A percentile compares a stretch with the other conserved stretches of the same genome.
Evolutionary conservation across 1,284 basidiomycete genomes (phyloP).

Genomic region (Trichosporon asahii): DNA sequence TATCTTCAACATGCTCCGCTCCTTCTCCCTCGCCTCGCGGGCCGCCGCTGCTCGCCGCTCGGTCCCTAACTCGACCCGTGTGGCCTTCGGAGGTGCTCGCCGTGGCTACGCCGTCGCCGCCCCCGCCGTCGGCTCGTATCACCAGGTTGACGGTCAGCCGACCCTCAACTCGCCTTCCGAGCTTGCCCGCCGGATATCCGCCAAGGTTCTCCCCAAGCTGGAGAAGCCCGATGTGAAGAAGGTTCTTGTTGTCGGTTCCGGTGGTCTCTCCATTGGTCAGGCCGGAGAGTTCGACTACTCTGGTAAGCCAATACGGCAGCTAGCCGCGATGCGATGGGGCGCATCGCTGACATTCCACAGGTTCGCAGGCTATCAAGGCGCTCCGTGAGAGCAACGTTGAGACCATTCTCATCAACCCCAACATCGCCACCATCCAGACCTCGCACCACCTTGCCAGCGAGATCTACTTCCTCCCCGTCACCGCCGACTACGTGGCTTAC

Average conservation of each 20-base stretch:
- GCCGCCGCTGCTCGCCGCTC: conserved; percentile 15
- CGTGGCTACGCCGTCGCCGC: conserved; percentile 63
- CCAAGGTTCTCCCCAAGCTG: conserved; percentile 74
- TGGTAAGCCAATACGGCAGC: conserved; percentile 55
- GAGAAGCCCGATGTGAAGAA: conserved; percentile 86
- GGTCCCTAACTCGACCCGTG: conserved; percentile 8
- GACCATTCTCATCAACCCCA: conserved; percentile 94
- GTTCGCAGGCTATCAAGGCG: conserved; percentile 96
- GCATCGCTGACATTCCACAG: conserved; percentile 30
- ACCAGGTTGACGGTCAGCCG: conserved; percentile 65
- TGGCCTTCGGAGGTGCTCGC: conserved; percentile 5
- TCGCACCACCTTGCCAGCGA: conserved; percentile 94
- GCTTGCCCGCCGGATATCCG: conserved; percentile 82
- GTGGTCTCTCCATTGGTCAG: conserved; percentile 95
- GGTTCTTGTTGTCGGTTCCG: conserved; percentile 93
- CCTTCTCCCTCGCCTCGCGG: conserved; percentile 24
- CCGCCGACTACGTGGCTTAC: conserved; percentile 96
- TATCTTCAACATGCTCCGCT: conserved; percentile 23
- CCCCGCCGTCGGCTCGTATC: conserved; percentile 71
- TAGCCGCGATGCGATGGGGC: not conserved
- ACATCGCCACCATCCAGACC: conserved; percentile 96
- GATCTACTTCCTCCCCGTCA: conserved; percentile 97
- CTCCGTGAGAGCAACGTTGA: conserved; percentile 92
- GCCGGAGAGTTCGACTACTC: conserved; percentile 99
- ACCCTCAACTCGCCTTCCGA: conserved; percentile 89